These are phyloP conservation scores for Dactylonectria estremocensis DNA, from an alignment of 2,329 filamentous ascomycete species.

Conservation along the genomic window DNA sequence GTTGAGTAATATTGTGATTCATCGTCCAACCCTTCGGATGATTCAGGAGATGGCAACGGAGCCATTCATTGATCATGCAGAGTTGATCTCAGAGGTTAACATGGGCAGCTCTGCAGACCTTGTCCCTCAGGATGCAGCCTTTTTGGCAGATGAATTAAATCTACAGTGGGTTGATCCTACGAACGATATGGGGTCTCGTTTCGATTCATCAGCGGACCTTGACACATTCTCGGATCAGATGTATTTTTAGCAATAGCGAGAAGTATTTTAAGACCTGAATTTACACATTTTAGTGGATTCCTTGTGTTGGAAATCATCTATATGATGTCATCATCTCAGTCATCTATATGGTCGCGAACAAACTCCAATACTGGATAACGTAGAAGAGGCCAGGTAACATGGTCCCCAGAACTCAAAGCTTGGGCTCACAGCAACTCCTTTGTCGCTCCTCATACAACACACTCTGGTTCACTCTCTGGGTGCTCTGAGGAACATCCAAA, in stretches of 20 bases:
- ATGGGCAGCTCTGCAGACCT: background rate
- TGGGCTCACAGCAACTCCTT: constrained; percentile 12
- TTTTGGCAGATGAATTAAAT: background rate
- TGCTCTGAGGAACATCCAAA: constrained; percentile 28
- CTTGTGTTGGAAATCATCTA: background rate
- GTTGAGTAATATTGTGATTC: constrained; percentile 23
- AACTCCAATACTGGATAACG: background rate
- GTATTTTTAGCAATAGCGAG: constrained; percentile 51
- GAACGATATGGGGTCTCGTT: background rate
- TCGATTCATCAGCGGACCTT: background rate
- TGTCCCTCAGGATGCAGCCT: background rate
- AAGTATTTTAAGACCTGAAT: too few species aligned
- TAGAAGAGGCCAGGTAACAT: background rate
- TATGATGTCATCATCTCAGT: background rate
- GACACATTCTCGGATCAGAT: background rate
- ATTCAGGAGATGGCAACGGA: constrained; percentile 25
- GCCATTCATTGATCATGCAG: constrained; percentile 11
- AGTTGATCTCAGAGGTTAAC: background rate
- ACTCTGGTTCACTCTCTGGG: constrained; percentile 25
- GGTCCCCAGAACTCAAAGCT: constrained; percentile 4
- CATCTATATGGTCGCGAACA: background rate
- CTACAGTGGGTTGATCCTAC: constrained; percentile 5
- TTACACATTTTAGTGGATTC: background rate
- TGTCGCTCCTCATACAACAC: constrained; percentile 12
- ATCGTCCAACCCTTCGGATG: constrained; percentile 25